Conservation (phyloP, 2,329 filamentous ascomycete species). For the Penicillium sp. region DNA sequence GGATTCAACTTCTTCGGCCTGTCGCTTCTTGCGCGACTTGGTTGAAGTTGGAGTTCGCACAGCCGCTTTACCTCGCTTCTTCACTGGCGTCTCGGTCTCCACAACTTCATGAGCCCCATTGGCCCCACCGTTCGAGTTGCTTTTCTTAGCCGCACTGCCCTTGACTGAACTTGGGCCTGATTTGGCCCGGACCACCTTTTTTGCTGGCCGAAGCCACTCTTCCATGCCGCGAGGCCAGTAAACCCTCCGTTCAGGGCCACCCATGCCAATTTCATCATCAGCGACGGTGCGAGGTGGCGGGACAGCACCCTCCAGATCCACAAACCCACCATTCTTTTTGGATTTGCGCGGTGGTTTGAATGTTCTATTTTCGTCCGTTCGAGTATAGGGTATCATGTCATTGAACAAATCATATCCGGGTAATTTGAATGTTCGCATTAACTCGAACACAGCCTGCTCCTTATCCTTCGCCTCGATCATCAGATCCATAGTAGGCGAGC, state of each 20-base stretch:
- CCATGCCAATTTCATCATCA: slow-evolving; percentile 74
- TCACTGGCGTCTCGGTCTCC: slow-evolving; percentile 11
- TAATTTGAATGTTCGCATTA: slow-evolving; percentile 82
- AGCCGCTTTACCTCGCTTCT: slow-evolving; percentile 11
- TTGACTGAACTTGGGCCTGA: slow-evolving; percentile 18
- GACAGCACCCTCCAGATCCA: slow-evolving; percentile 40
- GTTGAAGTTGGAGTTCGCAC: slow-evolving; percentile 17
- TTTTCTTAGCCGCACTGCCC: slow-evolving; percentile 16
- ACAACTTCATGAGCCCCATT: too few species aligned
- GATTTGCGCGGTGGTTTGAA: slow-evolving; percentile 46
- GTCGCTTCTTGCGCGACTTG: slow-evolving; percentile 27
- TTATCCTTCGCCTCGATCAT: slow-evolving; percentile 99
- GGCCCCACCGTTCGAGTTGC: slow-evolving; percentile 13
- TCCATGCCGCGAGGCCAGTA: slow-evolving; percentile 91
- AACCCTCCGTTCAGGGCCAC: slow-evolving; percentile 70
- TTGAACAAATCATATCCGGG: slow-evolving; percentile 71
- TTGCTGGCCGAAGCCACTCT: slow-evolving; percentile 78
- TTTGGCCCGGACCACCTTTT: slow-evolving; percentile 47
- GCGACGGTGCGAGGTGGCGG: slow-evolving; percentile 48
- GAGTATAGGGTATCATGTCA: slow-evolving; percentile 69
- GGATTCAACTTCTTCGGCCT: slow-evolving; percentile 23
- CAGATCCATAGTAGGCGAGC: slow-evolving; percentile 77
- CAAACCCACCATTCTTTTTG: slow-evolving; percentile 41
- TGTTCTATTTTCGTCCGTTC: slow-evolving; percentile 66
- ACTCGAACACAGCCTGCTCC: slow-evolving; percentile 89